Evolutionary conservation across 257 asterid genomes (phyloP).

Genomic region (Jaltomata sinuosa): DNA sequence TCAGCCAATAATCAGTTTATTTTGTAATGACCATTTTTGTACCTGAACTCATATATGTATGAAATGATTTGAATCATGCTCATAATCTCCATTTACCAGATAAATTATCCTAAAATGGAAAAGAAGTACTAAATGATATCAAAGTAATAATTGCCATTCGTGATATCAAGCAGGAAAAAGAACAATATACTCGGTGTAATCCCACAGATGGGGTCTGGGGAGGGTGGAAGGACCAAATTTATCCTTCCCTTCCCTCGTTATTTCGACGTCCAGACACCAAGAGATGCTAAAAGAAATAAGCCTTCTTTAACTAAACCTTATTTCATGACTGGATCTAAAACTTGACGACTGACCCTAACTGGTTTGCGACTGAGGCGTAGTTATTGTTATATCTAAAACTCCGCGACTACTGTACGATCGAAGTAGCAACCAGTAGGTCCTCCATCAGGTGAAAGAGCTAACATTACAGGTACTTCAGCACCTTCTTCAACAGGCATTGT

Average conservation of each 20-base stretch:
- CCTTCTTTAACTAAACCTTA: too few species aligned
- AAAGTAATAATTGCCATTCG: too few species aligned
- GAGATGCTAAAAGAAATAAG: background rate
- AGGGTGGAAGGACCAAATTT: too few species aligned
- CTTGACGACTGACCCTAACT: background rate
- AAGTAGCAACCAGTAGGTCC: slow-evolving; percentile 71
- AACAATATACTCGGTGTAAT: too few species aligned
- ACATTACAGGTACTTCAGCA: slow-evolving; percentile 58
- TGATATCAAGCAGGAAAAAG: too few species aligned
- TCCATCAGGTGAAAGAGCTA: slow-evolving; percentile 57
- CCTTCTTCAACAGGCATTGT: slow-evolving; percentile 54
- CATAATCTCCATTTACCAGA: background rate
- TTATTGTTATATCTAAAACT: slow-evolving; percentile 23
- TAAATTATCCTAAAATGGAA: background rate
- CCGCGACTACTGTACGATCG: slow-evolving; percentile 41
- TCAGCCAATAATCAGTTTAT: background rate
- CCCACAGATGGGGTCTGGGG: too few species aligned
- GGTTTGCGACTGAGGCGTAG: background rate
- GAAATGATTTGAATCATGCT: too few species aligned
- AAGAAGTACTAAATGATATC: too few species aligned
- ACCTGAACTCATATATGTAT: background rate
- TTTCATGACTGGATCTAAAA: background rate
- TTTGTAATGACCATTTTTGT: background rate
- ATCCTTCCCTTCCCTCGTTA: too few species aligned
- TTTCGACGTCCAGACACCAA: background rate